Conservation (phyloP, 305 asterid species). For the Fraxinus platypoda region DNA sequence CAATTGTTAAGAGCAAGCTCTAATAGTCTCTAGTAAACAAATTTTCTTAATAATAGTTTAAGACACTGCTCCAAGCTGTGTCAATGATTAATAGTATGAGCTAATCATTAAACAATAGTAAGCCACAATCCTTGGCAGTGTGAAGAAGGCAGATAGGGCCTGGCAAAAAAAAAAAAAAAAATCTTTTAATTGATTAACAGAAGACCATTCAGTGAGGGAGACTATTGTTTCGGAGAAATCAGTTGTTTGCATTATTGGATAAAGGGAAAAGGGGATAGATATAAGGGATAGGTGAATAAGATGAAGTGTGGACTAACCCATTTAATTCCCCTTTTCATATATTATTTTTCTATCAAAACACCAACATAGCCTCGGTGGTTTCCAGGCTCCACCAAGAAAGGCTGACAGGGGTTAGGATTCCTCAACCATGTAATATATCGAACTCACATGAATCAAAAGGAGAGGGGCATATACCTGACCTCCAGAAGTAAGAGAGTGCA, state of each 20-base stretch:
- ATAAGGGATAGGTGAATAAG: background rate
- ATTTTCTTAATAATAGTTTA: background rate
- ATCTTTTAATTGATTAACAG: background rate
- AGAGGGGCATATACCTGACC: background rate
- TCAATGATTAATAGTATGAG: background rate
- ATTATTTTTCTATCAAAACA: background rate
- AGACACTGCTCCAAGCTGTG: background rate
- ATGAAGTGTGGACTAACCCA: background rate
- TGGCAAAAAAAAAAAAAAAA: background rate
- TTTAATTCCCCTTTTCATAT: background rate
- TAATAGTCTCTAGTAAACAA: background rate
- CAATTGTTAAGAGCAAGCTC: background rate
- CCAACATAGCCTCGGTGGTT: background rate
- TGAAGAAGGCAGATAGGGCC: background rate
- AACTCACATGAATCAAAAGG: background rate
- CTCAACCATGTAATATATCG: background rate
- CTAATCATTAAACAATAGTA: background rate
- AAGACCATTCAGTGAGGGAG: background rate
- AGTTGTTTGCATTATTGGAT: background rate
- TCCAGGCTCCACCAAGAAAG: background rate
- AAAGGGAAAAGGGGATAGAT: background rate
- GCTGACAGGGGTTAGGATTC: background rate
- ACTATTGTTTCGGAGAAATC: background rate
- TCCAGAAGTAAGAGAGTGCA: background rate
- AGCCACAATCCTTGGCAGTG: slow-evolving; percentile 1